These are phyloP conservation scores for Colletotrichum karsti DNA, from an alignment of 2,329 filamentous ascomycete genomes.

Conservation along the genomic window DNA sequence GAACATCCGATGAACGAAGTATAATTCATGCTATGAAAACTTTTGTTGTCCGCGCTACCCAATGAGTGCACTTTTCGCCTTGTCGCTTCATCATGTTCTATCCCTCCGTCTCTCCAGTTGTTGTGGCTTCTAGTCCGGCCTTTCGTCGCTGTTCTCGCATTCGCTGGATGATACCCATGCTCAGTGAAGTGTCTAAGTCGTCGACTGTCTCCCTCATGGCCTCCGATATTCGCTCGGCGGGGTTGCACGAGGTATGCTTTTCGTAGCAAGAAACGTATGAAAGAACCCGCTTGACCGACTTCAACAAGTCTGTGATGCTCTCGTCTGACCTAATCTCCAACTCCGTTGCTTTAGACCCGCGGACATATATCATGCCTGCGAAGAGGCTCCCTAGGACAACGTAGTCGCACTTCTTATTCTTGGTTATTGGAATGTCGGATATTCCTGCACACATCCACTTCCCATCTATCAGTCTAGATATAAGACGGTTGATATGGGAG, in stretches of 20 bases:
- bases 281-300: conserved; percentile 17
- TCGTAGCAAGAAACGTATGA: conserved; percentile 22
- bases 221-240: background rate
- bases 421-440: conserved; percentile 17
- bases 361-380: conserved; percentile 12
- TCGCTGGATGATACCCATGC: background rate
- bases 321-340: conserved; percentile 6
- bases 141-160: conserved; percentile 17
- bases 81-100: background rate
- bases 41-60: background rate
- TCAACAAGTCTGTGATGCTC: conserved; percentile 18
- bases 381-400: conserved; percentile 18
- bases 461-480: conserved; percentile 6
- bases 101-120: background rate
- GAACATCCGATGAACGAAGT: background rate
- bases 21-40: background rate
- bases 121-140: background rate
- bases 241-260: conserved; percentile 20
- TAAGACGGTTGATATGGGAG: conserved; percentile 10
- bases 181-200: background rate
- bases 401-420: conserved; percentile 26
- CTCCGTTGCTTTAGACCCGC: conserved; percentile 7
- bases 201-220: conserved; percentile 14
- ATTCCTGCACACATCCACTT: conserved; percentile 22
- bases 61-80: background rate